A percentile compares a stretch with the other conserved stretches of the same genome.
phyloP scores from a whole-genome alignment of 371 early-diverging fungal species.

The Rhizomucor pusillus region DNA sequence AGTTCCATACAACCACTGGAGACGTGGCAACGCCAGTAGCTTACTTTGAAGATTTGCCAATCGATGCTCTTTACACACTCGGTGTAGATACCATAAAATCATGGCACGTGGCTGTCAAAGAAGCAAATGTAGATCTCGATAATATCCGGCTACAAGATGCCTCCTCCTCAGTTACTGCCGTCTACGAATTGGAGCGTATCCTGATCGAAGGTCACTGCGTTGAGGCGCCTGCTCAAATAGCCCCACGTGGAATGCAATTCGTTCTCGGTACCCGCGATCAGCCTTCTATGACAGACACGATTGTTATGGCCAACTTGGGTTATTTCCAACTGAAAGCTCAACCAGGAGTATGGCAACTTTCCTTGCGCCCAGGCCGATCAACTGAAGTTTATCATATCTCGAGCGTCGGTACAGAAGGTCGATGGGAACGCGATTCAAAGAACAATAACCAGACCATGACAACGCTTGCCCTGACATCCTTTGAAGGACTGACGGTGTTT shows the following conservation, averaged over 20 bases:
- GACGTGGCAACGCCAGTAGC: slow-evolving; percentile 47
- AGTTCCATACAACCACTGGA: slow-evolving; percentile 55
- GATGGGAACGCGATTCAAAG: slow-evolving; percentile 23
- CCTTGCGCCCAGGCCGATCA: slow-evolving; percentile 80
- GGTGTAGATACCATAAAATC: slow-evolving; percentile 81
- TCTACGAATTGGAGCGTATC: slow-evolving; percentile 79
- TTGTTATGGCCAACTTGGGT: slow-evolving; percentile 96
- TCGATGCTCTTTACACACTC: slow-evolving; percentile 77
- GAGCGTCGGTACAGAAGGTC: slow-evolving; percentile 58
- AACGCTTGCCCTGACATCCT: slow-evolving; percentile 62
- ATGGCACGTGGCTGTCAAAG: slow-evolving; percentile 86
- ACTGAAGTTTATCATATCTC: slow-evolving; percentile 73
- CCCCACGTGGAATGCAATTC: slow-evolving; percentile 91
- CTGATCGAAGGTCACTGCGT: slow-evolving; percentile 88
- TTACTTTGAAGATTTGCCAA: slow-evolving; percentile 74
- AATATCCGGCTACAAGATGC: slow-evolving; percentile 67
- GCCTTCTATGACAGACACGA: slow-evolving; percentile 74
- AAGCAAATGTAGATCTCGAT: slow-evolving; percentile 87
- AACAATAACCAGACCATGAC: slow-evolving; percentile 33
- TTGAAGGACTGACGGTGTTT: slow-evolving; percentile 80
- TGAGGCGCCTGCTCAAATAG: slow-evolving; percentile 58
- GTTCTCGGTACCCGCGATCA: slow-evolving; percentile 65
- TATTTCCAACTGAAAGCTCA: slow-evolving; percentile 92
- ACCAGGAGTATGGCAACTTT: slow-evolving; percentile 85
- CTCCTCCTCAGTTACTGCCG: slow-evolving; percentile 60